phyloP scores from a whole-genome alignment of 257 asterid species.

The Fraxinus excelsior region DNA sequence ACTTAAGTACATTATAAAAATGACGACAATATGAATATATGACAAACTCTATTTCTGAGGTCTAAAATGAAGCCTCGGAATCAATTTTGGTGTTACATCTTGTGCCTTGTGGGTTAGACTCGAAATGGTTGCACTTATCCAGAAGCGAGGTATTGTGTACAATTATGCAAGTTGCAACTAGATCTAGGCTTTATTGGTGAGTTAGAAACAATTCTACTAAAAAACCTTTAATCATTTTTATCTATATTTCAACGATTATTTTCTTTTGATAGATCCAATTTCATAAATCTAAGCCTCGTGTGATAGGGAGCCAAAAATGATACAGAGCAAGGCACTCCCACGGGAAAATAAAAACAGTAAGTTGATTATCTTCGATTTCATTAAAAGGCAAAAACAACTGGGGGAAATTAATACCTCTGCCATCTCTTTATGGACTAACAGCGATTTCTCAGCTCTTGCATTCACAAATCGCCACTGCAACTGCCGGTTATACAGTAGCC shows the following conservation, averaged over 20 bases:
- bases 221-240: neutral
- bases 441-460: constrained; percentile 63
- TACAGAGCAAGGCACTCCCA: neutral
- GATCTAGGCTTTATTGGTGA: neutral
- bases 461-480: constrained; percentile 82
- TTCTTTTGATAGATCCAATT: neutral
- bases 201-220: neutral
- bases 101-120: neutral
- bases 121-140: neutral
- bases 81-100: too few relatives aligned
- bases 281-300: neutral
- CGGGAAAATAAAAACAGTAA: constrained; percentile 6
- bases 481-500: constrained; percentile 63
- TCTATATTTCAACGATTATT: neutral
- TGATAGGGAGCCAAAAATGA: neutral
- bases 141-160: neutral
- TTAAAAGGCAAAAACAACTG: neutral
- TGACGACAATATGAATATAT: too few relatives aligned
- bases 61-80: neutral
- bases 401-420: constrained; percentile 64
- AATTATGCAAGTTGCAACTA: neutral
- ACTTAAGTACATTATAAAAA: too few relatives aligned
- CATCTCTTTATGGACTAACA: constrained; percentile 48
- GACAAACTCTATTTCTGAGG: too few relatives aligned
- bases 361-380: constrained; percentile 8